These are phyloP conservation scores for Botrytis galanthina DNA, from an alignment of 2,329 filamentous ascomycete species.

Conservation along the genomic window DNA sequence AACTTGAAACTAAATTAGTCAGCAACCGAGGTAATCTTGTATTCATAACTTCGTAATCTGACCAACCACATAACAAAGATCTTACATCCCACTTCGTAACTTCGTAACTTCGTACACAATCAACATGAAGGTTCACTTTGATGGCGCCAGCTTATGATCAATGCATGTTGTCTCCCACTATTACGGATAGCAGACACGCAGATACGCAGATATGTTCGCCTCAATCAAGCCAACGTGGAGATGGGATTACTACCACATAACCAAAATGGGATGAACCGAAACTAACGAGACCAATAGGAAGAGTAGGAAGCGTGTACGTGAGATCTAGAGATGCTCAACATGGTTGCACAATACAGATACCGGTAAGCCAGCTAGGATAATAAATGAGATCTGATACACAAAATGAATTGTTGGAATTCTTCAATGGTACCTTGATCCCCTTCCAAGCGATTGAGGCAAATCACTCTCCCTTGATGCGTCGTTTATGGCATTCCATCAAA, in stretches of 20 bases:
- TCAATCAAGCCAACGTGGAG: not conserved
- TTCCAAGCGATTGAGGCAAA: conserved; percentile 1
- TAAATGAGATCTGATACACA: conserved; percentile 8
- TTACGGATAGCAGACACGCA: not conserved
- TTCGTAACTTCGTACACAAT: not conserved
- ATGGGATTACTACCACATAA: not conserved
- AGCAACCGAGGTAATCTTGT: conserved; percentile 13
- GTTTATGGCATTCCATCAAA: not conserved
- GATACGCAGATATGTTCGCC: not conserved
- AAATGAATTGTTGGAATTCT: not conserved
- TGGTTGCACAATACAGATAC: not conserved
- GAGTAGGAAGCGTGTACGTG: not conserved
- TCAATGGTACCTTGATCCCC: not conserved
- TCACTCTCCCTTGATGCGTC: conserved; percentile 4
- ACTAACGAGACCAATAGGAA: not conserved
- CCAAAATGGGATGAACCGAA: conserved; percentile 9
- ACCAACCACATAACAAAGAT: conserved; percentile 17
- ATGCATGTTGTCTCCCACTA: conserved; percentile 1
- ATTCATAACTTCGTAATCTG: conserved; percentile 16
- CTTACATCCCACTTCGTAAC: conserved; percentile 3
- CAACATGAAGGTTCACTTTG: not conserved
- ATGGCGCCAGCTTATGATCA: conserved; percentile 13
- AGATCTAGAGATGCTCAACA: not conserved
- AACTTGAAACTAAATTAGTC: not conserved
- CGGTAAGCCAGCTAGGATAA: not conserved